A percentile compares a stretch with the other conserved stretches of the same genome.
Conservation (phyloP, 2,329 filamentous ascomycete genomes). For the Fusarium virguliforme region DNA sequence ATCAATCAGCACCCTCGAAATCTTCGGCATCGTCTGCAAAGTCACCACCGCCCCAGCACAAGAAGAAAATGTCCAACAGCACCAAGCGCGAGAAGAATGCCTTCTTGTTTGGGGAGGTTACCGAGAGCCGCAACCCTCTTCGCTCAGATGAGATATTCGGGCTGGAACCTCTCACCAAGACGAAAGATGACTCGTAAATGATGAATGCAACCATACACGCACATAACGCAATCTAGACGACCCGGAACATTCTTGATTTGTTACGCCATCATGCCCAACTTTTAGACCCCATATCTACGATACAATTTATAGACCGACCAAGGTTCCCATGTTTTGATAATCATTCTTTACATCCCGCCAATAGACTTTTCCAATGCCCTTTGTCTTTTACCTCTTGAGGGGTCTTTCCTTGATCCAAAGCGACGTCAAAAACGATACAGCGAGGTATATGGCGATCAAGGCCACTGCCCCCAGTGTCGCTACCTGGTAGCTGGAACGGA, state of each 20-base stretch:
- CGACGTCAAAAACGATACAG: conserved; percentile 58
- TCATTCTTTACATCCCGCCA: background rate
- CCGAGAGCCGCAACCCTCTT: conserved; percentile 56
- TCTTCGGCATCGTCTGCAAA: conserved; percentile 47
- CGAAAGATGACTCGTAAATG: conserved; percentile 42
- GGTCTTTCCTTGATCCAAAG: conserved; percentile 73
- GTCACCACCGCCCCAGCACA: conserved; percentile 56
- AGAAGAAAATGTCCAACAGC: conserved; percentile 62
- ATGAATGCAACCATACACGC: background rate
- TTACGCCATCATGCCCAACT: background rate
- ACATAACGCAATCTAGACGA: conserved; percentile 8
- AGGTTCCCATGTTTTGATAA: background rate
- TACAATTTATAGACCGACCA: conserved; percentile 3
- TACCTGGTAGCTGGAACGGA: conserved; percentile 76
- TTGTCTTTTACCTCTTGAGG: conserved; percentile 57
- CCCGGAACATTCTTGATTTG: background rate
- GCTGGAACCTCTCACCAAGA: conserved; percentile 64
- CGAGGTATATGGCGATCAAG: conserved; percentile 57
- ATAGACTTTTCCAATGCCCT: background rate
- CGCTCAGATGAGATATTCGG: conserved; percentile 70
- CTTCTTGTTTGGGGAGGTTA: conserved; percentile 72
- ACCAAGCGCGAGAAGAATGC: conserved; percentile 70
- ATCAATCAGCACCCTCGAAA: conserved; percentile 55
- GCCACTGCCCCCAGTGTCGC: conserved; percentile 61
- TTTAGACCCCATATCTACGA: conserved; percentile 20